Conservation (phyloP, 2,329 filamentous ascomycete species). For the Monosporascus sp. region DNA sequence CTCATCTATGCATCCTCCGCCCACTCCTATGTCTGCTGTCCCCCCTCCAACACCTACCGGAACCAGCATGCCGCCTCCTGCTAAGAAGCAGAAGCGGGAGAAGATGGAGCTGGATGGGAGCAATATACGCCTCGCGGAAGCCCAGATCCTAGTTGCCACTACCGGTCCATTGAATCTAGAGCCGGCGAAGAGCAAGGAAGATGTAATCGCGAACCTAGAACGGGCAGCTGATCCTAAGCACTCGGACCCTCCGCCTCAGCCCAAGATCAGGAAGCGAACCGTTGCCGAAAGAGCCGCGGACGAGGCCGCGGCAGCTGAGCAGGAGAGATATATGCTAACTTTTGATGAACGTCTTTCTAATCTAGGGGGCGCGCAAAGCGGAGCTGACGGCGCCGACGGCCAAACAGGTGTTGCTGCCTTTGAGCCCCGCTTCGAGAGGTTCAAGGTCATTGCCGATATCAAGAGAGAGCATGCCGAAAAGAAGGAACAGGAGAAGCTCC, state of each 20-base stretch:
- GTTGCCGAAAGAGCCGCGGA: constrained; percentile 93
- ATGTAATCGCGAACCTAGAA: constrained; percentile 68
- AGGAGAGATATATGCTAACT: constrained; percentile 88
- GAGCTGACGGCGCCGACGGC: constrained; percentile 56
- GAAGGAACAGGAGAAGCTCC: constrained; percentile 68
- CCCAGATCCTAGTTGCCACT: constrained; percentile 68
- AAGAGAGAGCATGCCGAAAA: constrained; percentile 72
- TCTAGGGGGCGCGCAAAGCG: constrained; percentile 51
- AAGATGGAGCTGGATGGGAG: constrained; percentile 71
- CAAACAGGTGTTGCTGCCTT: constrained; percentile 68
- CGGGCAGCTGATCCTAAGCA: constrained; percentile 73
- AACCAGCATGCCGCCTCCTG: constrained; percentile 52
- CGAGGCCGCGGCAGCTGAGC: constrained; percentile 82
- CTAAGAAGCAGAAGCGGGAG: constrained; percentile 64
- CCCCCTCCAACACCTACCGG: constrained; percentile 56
- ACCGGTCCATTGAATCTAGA: constrained; percentile 72
- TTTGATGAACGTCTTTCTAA: constrained; percentile 76
- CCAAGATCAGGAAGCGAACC: constrained; percentile 87
- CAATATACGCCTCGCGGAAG: constrained; percentile 71
- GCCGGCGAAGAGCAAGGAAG: constrained; percentile 62
- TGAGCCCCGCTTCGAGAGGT: constrained; percentile 81
- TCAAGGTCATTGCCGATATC: constrained; percentile 86
- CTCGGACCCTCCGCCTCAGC: constrained; percentile 68
- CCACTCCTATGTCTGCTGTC: constrained; percentile 58
- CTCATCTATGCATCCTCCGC: constrained; percentile 51